Conservation (phyloP, 1,284 basidiomycete species). For the Exobasidium rhododendri region DNA sequence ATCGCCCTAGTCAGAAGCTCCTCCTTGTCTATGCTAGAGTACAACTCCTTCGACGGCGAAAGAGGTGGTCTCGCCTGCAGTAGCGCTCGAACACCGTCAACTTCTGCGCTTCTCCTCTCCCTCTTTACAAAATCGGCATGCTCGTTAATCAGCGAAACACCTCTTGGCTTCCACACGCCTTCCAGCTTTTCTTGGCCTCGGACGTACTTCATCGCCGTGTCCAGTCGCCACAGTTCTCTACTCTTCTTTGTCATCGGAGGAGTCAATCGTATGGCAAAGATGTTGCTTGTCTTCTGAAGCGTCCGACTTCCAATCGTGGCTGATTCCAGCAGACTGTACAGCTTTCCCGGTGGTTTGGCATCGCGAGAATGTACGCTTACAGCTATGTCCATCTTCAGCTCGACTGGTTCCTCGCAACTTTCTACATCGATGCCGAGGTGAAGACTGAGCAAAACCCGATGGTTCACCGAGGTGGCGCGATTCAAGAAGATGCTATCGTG, state of each 20-base stretch:
- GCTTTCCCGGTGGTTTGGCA: constrained; percentile 74
- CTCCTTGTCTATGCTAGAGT: constrained; percentile 8
- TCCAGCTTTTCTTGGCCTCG: constrained; percentile 80
- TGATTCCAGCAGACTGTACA: constrained; percentile 62
- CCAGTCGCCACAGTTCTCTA: constrained; percentile 86
- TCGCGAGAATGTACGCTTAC: constrained; percentile 82
- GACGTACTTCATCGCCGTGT: constrained; percentile 90
- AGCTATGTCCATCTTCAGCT: constrained; percentile 81
- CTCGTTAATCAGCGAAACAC: constrained; percentile 81
- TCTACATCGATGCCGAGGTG: constrained; percentile 68
- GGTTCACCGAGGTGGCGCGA: constrained; percentile 71
- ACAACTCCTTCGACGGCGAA: constrained; percentile 13
- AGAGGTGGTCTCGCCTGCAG: constrained; percentile 55
- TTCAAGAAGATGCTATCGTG: constrained; percentile 85
- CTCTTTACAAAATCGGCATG: constrained; percentile 68
- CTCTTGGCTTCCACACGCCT: constrained; percentile 74
- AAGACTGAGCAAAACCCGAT: constrained; percentile 75
- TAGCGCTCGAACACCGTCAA: constrained; percentile 79
- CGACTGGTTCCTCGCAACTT: constrained; percentile 74
- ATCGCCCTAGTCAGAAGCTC: constrained; percentile 26
- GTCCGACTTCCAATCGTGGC: constrained; percentile 58
- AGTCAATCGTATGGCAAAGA: constrained; percentile 75
- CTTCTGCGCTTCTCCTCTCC: constrained; percentile 75
- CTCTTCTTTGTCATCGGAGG: constrained; percentile 82
- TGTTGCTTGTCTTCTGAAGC: constrained; percentile 64